phyloP scores from a whole-genome alignment of 2,329 filamentous ascomycete species.

The Ascochyta lentis region DNA sequence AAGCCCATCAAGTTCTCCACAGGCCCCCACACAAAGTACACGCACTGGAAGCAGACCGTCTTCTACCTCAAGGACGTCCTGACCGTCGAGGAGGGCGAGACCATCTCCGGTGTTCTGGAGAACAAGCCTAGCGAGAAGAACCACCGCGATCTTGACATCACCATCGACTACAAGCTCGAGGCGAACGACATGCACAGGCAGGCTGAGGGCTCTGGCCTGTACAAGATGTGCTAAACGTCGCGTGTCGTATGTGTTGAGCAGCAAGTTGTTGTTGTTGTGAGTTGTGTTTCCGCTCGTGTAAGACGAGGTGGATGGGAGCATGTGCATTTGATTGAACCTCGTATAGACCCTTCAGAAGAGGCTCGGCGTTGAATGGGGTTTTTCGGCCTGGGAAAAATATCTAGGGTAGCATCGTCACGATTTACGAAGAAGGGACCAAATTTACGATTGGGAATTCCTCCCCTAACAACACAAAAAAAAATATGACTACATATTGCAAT shows the following conservation, averaged over 20 bases:
- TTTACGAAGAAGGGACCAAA: conserved; percentile 46
- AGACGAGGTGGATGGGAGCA: conserved; percentile 2
- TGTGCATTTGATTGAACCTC: conserved; percentile 17
- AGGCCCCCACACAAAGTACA: conserved; percentile 97
- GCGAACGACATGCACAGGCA: conserved; percentile 75
- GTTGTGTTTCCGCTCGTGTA: conserved; percentile 1
- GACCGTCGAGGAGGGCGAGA: conserved; percentile 87
- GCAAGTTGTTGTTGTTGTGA: not conserved
- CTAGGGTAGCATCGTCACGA: conserved; percentile 44
- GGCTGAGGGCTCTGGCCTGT: conserved; percentile 74
- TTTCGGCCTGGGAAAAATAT: conserved; percentile 25
- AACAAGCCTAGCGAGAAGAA: conserved; percentile 95
- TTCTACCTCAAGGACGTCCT: conserved; percentile 96
- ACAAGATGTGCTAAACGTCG: conserved; percentile 67
- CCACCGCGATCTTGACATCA: conserved; percentile 91
- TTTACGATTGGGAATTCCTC: conserved; percentile 45
- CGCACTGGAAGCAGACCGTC: conserved; percentile 99
- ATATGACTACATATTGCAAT: too few relatives aligned
- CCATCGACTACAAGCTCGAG: conserved; percentile 80
- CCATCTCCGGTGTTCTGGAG: conserved; percentile 73
- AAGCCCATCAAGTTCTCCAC: conserved; percentile 97
- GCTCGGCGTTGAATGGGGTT: conserved; percentile 15
- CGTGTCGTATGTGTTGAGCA: not conserved
- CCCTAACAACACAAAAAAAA: conserved; percentile 31
- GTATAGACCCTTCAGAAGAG: conserved; percentile 17